Conservation (phyloP, 2,329 filamentous ascomycete species). For the Penicillium corylophilum region DNA sequence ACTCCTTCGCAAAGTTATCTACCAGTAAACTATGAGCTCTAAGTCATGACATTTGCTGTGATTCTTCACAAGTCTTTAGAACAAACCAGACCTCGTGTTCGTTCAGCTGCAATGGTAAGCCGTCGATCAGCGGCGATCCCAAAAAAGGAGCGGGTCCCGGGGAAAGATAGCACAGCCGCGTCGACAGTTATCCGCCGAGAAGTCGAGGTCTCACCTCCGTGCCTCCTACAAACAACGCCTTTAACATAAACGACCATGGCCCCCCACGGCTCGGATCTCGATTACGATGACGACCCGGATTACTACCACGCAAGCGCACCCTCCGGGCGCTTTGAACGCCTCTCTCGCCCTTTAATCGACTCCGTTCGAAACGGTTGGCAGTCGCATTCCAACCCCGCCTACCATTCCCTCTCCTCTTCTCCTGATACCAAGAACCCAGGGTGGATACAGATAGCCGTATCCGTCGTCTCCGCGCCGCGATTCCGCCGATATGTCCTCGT, state of each 20-base stretch:
- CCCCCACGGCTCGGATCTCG: conserved; percentile 26
- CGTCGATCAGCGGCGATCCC: conserved; percentile 3
- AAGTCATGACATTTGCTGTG: no score
- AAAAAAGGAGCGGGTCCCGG: neutral
- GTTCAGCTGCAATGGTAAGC: neutral
- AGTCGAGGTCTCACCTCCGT: neutral
- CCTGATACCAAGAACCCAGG: conserved; percentile 19
- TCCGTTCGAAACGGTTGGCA: conserved; percentile 43
- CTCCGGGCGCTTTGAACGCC: conserved; percentile 10
- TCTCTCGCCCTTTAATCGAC: conserved; percentile 37
- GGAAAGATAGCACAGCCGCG: conserved; percentile 2
- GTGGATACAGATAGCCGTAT: conserved; percentile 28
- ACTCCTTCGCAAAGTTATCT: no score
- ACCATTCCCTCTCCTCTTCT: conserved; percentile 21
- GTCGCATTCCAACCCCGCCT: conserved; percentile 18
- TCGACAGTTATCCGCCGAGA: neutral
- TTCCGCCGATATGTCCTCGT: conserved; percentile 42
- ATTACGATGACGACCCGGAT: conserved; percentile 24
- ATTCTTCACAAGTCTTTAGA: no score
- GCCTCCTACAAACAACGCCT: neutral
- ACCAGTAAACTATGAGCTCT: no score
- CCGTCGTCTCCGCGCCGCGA: conserved; percentile 40
- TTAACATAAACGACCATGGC: conserved; percentile 4
- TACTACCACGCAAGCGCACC: conserved; percentile 12
- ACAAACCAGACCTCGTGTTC: neutral